Percentiles rank a stretch among this genome's conserved stretches.
phyloP scores from a whole-genome alignment of 345 rosid species.

The Salix dunnii region DNA sequence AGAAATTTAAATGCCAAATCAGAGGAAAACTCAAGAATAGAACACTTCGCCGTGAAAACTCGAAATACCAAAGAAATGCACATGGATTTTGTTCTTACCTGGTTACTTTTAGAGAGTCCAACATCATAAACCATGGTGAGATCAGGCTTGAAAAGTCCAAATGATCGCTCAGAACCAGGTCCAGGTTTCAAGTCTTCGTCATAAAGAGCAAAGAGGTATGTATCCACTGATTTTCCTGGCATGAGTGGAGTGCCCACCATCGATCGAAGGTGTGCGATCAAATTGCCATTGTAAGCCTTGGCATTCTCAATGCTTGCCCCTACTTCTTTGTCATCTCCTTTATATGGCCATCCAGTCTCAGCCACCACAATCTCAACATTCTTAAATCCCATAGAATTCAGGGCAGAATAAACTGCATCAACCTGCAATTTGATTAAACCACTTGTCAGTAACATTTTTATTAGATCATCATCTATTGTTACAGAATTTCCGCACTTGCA shows the following conservation, averaged over 20 bases:
- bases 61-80: not conserved
- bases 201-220: constrained; percentile 77
- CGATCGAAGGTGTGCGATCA: constrained; percentile 74
- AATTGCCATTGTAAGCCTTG: constrained; percentile 71
- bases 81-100: constrained; percentile 23
- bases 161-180: constrained; percentile 58
- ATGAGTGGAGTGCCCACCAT: constrained; percentile 81
- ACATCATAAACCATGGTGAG: constrained; percentile 67
- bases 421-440: constrained; percentile 39
- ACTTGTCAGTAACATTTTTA: not conserved
- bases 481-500: not conserved
- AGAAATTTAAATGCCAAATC: too few relatives aligned
- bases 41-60: not conserved
- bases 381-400: constrained; percentile 57
- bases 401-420: constrained; percentile 77
- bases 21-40: too few relatives aligned
- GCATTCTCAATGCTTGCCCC: constrained; percentile 81
- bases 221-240: constrained; percentile 83
- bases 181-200: constrained; percentile 92
- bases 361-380: constrained; percentile 84
- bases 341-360: constrained; percentile 98
- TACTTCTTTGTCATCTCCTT: constrained; percentile 68
- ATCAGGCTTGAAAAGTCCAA: constrained; percentile 75
- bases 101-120: constrained; percentile 55
- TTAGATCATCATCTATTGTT: too few relatives aligned